Evolutionary conservation across 495 filamentous ascomycete species (phyloP), one percentile per base, ranked within the genome.

Genomic region (Penicillium bialowiezense): DNA sequence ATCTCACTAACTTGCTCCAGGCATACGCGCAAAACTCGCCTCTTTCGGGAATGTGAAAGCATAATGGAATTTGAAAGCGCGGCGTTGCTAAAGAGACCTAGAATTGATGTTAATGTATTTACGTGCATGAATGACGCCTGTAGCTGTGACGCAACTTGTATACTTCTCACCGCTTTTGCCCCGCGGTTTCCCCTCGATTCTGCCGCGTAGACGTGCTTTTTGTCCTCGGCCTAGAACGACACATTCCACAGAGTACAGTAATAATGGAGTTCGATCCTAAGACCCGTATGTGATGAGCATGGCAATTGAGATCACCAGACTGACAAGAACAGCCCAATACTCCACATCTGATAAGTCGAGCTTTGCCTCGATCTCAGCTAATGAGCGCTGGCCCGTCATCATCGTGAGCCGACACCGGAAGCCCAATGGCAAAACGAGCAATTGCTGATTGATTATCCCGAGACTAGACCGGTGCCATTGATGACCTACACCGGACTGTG

Each of bases 331-430:
- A 97, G 90, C 85, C n/a, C 83, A 78, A 39, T 91, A 86, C 62
- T 73, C 71, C 48, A 97, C 89, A 42, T 80, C 82, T 50, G 90
- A 97, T 74, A 81, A 78, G 57, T 87, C 76, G 13, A 97, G 91
- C 44, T 97, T 97, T 60, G 93, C 88, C 42, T 91, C 82, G 59
- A 58, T 84, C 52, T 93, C 91, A 15, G 90, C 85, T 18, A 77
- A 84, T 53, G 85, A 91, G 34, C 79, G 93, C 61, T 97, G 93
- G 93, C 93, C 93, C 7, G 76, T 96, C 34, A 97, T 98, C 61
- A 67, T 98, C 40, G 91, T 96, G 54, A 60, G 82, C 59, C 47
- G 15, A 18, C 18, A 15, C 14, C 32, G 6, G 17, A 15, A 2
- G 3, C 20, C 15, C 13, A 29, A 39, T 35, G 38, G 6, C n/a